Conservation (phyloP, 2,329 filamentous ascomycete genomes). For the Aspergillus candidus region DNA sequence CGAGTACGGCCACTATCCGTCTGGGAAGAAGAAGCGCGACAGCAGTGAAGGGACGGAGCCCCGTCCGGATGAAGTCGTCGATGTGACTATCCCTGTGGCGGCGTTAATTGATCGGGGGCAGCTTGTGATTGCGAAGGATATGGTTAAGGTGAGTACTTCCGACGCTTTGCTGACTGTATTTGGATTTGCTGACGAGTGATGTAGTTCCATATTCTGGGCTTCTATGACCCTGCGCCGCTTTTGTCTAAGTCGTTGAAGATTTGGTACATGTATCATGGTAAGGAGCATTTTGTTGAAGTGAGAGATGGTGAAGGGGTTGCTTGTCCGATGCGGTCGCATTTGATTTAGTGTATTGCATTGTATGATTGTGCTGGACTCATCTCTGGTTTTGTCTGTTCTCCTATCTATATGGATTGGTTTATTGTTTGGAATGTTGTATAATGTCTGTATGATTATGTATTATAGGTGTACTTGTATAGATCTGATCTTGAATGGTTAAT, state of each 20-base stretch:
- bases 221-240: conserved; percentile 40
- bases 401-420: too few relatives aligned
- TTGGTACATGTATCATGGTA: conserved; percentile 37
- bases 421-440: too few relatives aligned
- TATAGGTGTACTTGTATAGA: too few relatives aligned
- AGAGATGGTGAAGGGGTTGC: conserved; percentile 31
- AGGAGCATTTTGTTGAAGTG: conserved; percentile 34
- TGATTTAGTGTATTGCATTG: conserved; percentile 11
- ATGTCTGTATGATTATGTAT: too few relatives aligned
- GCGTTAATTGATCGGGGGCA: conserved; percentile 40
- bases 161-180: background rate
- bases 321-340: conserved; percentile 37
- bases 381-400: background rate
- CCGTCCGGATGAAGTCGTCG: conserved; percentile 24
- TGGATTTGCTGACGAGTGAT: conserved; percentile 13
- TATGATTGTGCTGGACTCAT: background rate
- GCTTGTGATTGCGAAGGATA: conserved; percentile 31
- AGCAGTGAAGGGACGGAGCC: conserved; percentile 3
- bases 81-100: conserved; percentile 42
- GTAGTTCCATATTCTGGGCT: conserved; percentile 39
- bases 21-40: conserved; percentile 18
- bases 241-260: conserved; percentile 36
- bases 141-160: conserved; percentile 28
- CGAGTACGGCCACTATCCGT: conserved; percentile 35
- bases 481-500: too few relatives aligned